Evolutionary conservation across 2,329 filamentous ascomycete species (phyloP), one percentile per base, ranked within the genome.

Genomic region (Tolypocladium pustulatum): DNA sequence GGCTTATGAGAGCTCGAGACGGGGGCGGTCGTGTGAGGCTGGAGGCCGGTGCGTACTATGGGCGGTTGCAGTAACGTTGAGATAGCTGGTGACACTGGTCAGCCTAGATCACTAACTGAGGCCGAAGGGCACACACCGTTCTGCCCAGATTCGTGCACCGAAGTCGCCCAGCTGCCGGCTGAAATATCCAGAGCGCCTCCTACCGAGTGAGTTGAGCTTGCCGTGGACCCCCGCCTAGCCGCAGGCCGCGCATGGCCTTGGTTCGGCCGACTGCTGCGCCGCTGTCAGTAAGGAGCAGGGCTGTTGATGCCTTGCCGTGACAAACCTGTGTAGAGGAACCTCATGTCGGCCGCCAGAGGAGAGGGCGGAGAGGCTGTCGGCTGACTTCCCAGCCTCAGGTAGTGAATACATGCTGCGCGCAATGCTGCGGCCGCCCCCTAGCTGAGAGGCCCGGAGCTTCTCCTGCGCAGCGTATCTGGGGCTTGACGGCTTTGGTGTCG

Each of bases 21-120:
- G 1, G 89, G 83, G 3, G 88, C 85, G 2, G 86, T 80, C 0
- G 87, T 88, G 71, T 95, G 88, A 27, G 92, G 89, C 58, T 91
- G 80, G 55, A 96, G 81, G 59, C 93, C 92, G 2, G 92, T 96
- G 63, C 93, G 85, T 59, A 95, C 85, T 64, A 96, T 96, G 4
- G 93, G 90, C 34, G 91, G 88, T 68, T 96, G 90, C 4, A 97
- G 82, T n/a, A 97, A 81, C 1, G 91, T 96, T 10, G 92, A 96
- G 66, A 97, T 97, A 61, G 94, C 89, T 90, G 54, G 57, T 55
- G 41, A 58, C 56, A 38, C 38, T 53, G 32, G 34, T 61, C 32
- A 61, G 54, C 55, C 52, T 17, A 38, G 27, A 56, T 41, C 32
- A 10, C 12, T 3, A 9, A 13, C 10, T 1, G 25, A 20, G 13